Conservation (phyloP, 495 filamentous ascomycete genomes). For the Parachaetomium inaequale region DNA sequence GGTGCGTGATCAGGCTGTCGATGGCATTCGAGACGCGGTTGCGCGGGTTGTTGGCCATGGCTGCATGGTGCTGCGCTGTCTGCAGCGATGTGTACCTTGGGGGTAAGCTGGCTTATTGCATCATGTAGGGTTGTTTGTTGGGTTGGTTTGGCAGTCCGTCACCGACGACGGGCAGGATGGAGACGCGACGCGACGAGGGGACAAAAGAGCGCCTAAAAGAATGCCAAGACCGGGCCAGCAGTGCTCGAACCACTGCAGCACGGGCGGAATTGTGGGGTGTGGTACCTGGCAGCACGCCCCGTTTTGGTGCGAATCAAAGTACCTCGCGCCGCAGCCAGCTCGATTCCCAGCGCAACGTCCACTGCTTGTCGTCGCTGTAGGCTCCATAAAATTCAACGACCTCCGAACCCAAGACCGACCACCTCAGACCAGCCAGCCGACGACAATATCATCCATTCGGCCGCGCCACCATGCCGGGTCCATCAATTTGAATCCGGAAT, state of each 20-base stretch:
- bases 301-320: not conserved
- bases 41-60: slow-evolving; percentile 43
- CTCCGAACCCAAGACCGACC: slow-evolving; percentile 25
- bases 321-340: slow-evolving; percentile 3
- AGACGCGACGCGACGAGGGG: slow-evolving; percentile 26
- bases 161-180: slow-evolving; percentile 2
- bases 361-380: slow-evolving; percentile 7
- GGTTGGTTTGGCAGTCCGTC: not conserved
- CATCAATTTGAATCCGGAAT: slow-evolving; percentile 35
- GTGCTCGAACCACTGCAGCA: not conserved
- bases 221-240: slow-evolving; percentile 9
- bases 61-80: slow-evolving; percentile 7
- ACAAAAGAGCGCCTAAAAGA: slow-evolving; percentile 5
- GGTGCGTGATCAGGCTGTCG: slow-evolving; percentile 53
- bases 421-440: slow-evolving; percentile 11
- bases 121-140: slow-evolving; percentile 3
- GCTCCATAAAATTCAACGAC: slow-evolving; percentile 32
- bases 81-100: not conserved
- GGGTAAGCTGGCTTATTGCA: slow-evolving; percentile 7
- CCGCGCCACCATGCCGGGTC: slow-evolving; percentile 34
- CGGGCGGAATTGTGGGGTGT: slow-evolving; percentile 3
- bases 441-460: slow-evolving; percentile 29
- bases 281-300: slow-evolving; percentile 10
- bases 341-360: not conserved
- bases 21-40: slow-evolving; percentile 52